These are phyloP conservation scores for Rubia balearica DNA, from an alignment of 305 asterid species.

Conservation along the genomic window DNA sequence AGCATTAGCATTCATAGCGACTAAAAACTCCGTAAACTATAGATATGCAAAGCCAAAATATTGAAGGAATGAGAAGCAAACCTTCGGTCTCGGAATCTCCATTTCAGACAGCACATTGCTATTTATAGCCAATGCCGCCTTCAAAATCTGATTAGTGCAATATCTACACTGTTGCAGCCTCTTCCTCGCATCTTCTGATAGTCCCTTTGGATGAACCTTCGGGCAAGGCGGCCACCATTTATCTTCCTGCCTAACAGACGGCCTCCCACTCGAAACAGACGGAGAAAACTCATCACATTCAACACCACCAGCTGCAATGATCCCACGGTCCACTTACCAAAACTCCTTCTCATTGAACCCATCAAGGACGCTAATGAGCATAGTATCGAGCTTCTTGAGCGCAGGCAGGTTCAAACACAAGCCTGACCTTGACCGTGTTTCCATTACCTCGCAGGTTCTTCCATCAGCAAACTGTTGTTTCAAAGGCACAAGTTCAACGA, in stretches of 20 bases:
- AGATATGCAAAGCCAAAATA: not conserved
- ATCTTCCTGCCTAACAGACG: conserved; percentile 90
- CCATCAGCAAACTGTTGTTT: conserved; percentile 76
- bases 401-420: conserved; percentile 84
- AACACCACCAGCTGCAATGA: conserved; percentile 40
- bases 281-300: conserved; percentile 40
- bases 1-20: not conserved
- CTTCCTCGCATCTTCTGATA: conserved; percentile 74
- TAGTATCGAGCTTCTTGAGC: conserved; percentile 83
- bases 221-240: conserved; percentile 99
- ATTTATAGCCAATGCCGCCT: conserved; percentile 93
- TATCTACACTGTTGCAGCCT: conserved; percentile 89
- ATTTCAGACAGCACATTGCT: conserved; percentile 79
- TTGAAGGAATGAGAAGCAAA: conserved; percentile 10
- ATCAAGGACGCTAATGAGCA: conserved; percentile 81
- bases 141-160: conserved; percentile 86
- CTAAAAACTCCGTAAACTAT: too few relatives aligned
- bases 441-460: conserved; percentile 82
- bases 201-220: conserved; percentile 79
- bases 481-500: conserved; percentile 90
- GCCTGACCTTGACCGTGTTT: conserved; percentile 68
- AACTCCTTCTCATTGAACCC: conserved; percentile 77
- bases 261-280: conserved; percentile 49
- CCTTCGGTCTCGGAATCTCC: conserved; percentile 96
- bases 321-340: conserved; percentile 88